These are phyloP conservation scores for Phycomyces blakesleeanus DNA, from an alignment of 192 early-diverging fungal genomes.

Conservation along the genomic window DNA sequence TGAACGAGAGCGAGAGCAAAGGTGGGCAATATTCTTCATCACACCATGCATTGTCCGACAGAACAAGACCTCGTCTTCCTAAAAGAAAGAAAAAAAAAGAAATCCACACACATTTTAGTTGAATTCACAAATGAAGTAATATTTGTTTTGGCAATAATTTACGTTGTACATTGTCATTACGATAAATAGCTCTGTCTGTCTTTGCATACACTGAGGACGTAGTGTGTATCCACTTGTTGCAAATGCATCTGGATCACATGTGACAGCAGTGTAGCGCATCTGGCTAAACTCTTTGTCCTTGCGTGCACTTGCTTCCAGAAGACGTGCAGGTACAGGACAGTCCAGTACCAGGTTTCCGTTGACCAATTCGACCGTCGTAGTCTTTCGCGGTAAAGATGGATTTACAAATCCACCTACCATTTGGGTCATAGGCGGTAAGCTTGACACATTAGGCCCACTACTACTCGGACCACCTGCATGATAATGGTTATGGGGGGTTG, in stretches of 20 bases:
- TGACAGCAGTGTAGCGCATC: slow-evolving; percentile 92
- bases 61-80: slow-evolving; percentile 89
- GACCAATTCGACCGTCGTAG: slow-evolving; percentile 57
- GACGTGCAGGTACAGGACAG: slow-evolving; percentile 62
- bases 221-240: slow-evolving; percentile 70
- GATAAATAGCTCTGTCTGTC: slow-evolving; percentile 75
- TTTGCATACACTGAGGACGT: slow-evolving; percentile 50
- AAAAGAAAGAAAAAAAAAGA: slow-evolving; percentile 38
- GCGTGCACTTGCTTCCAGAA: slow-evolving; percentile 49
- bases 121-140: not conserved
- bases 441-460: not conserved
- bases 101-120: not conserved
- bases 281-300: slow-evolving; percentile 82
- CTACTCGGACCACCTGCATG: no score
- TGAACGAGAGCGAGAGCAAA: slow-evolving; percentile 71
- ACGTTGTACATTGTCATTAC: slow-evolving; percentile 83
- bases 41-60: slow-evolving; percentile 82
- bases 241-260: slow-evolving; percentile 87
- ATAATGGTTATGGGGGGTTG: no score
- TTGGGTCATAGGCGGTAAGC: not conserved
- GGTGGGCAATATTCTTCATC: slow-evolving; percentile 93
- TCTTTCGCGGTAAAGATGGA: slow-evolving; percentile 6
- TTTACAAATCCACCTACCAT: not conserved
- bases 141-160: no score
- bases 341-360: slow-evolving; percentile 74